phyloP scores from a whole-genome alignment of 169 alveolate species.

The Plasmodium vivax region DNA sequence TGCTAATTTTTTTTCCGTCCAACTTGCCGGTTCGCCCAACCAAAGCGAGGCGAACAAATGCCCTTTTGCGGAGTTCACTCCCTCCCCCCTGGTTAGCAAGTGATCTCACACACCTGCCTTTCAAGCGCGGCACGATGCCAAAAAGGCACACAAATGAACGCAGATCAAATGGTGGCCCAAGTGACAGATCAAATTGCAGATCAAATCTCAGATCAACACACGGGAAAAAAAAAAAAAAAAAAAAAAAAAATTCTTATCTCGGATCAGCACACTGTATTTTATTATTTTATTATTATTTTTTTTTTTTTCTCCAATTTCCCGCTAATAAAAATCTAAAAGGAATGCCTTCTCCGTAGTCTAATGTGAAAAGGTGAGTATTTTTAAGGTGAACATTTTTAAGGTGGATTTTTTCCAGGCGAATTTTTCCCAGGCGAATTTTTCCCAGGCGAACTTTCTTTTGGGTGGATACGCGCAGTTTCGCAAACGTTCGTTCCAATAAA shows the following conservation, averaged over 20 bases:
- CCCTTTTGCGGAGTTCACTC: not conserved
- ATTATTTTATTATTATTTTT: not conserved
- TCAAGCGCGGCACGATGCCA: not conserved
- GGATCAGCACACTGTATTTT: conserved; percentile 8
- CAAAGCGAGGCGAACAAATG: not conserved
- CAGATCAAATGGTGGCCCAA: not conserved
- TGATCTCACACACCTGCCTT: not conserved
- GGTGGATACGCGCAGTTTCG: not conserved
- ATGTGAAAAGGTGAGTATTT: not conserved
- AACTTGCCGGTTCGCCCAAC: not conserved
- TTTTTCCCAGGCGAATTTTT: not conserved
- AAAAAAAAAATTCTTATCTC: conserved; percentile 14
- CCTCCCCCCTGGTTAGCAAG: not conserved
- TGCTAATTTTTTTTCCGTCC: not conserved
- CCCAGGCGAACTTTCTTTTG: not conserved
- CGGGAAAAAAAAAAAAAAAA: not conserved
- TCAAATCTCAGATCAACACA: not conserved
- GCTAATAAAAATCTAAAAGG: not conserved
- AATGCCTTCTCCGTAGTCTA: not conserved
- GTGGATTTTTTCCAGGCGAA: not conserved
- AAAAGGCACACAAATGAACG: not conserved
- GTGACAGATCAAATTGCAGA: not conserved
- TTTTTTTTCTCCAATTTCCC: not conserved
- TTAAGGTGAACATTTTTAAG: not conserved
- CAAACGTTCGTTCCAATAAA: not conserved